These are phyloP conservation scores for Balakata baccata DNA, from an alignment of 345 rosid genomes.

Conservation along the genomic window DNA sequence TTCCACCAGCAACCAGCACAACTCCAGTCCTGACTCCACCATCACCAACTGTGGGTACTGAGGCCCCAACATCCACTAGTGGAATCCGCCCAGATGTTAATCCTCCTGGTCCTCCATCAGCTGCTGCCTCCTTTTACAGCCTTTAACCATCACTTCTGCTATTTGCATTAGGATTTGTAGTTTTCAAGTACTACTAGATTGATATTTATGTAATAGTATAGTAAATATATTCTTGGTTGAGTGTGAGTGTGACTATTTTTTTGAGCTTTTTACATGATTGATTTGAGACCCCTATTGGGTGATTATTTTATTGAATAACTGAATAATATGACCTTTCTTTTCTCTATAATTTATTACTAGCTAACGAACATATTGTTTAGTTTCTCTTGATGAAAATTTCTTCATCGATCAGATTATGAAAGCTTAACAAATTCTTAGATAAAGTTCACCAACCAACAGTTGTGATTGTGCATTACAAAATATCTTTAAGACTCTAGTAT, in stretches of 20 bases:
- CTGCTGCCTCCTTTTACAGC: conserved; percentile 36
- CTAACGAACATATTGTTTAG: no score
- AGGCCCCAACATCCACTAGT: conserved; percentile 37
- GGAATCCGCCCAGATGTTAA: conserved; percentile 56
- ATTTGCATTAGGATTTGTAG: conserved; percentile 38
- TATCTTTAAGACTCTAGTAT: no score
- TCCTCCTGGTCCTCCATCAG: conserved; percentile 35
- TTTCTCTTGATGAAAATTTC: no score
- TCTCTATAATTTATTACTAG: no score
- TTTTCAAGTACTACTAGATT: conserved; percentile 39
- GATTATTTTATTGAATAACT: conserved; percentile 14
- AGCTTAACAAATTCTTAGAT: not conserved
- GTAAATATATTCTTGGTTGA: conserved; percentile 14
- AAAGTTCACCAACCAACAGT: not conserved
- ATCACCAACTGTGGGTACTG: conserved; percentile 27
- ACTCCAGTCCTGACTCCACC: conserved; percentile 52
- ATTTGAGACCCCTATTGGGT: conserved; percentile 19
- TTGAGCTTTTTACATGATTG: not conserved
- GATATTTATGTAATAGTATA: not conserved
- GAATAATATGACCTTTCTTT: not conserved
- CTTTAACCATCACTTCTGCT: conserved; percentile 48
- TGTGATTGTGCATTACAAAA: no score
- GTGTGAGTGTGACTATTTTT: not conserved
- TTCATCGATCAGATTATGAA: not conserved
- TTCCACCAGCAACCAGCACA: conserved; percentile 57